A percentile compares a stretch with the other conserved stretches of the same genome.
These are phyloP conservation scores for Alloteropsis angusta DNA, from an alignment of 202 grass and related monocot genomes.

Conservation along the genomic window DNA sequence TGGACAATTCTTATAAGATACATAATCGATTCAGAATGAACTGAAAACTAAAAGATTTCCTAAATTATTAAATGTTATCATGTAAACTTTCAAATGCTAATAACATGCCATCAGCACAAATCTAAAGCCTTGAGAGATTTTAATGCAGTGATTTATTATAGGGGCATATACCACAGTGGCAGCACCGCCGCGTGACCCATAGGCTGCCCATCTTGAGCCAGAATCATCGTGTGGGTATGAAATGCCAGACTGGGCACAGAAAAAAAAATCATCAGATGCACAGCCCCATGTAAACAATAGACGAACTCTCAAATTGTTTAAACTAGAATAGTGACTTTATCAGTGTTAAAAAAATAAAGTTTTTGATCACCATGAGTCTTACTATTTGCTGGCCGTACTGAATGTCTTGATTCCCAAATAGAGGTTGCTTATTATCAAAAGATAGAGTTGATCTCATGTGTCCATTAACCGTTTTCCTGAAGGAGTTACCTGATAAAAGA, in stretches of 20 bases:
- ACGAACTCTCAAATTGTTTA: background rate
- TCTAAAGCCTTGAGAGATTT: background rate
- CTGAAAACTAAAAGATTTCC: background rate
- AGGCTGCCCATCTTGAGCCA: conserved; percentile 28
- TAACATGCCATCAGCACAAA: background rate
- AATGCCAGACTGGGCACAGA: conserved; percentile 27
- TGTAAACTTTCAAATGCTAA: background rate
- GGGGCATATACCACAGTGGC: conserved; percentile 38
- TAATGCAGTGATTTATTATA: background rate
- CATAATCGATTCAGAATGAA: background rate
- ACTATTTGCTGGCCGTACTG: conserved; percentile 36
- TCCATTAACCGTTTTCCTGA: conserved; percentile 8
- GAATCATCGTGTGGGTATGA: conserved; percentile 36
- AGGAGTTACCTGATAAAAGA: conserved; percentile 27
- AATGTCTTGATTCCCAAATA: conserved; percentile 26
- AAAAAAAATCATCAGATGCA: conserved; percentile 1
- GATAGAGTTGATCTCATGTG: conserved; percentile 26
- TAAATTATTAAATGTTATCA: background rate
- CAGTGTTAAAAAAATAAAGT: background rate
- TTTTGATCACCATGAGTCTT: background rate
- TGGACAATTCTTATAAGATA: background rate
- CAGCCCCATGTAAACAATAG: background rate
- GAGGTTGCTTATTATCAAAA: conserved; percentile 33
- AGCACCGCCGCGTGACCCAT: conserved; percentile 12
- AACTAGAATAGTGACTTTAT: background rate